These are phyloP conservation scores for Ophiostoma montium DNA, from an alignment of 2,329 filamentous ascomycete genomes.

Conservation along the genomic window DNA sequence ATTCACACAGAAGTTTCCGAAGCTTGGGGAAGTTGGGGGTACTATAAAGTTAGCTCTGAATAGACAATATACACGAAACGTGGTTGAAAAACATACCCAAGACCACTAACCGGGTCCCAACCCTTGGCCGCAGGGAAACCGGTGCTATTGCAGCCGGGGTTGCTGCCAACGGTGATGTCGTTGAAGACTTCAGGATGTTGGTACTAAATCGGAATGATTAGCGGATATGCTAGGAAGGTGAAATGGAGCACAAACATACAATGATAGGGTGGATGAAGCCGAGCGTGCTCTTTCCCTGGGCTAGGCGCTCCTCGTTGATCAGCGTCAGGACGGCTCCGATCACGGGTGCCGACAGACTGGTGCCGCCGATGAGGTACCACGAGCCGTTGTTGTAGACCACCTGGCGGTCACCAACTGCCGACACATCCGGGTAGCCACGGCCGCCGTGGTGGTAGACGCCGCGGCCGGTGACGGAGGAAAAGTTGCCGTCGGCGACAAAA, in stretches of 20 bases:
- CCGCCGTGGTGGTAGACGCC: slow-evolving; percentile 31
- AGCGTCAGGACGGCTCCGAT: slow-evolving; percentile 45
- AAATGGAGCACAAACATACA: not conserved
- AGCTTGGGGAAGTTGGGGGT: not conserved
- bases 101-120: slow-evolving; percentile 17
- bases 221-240: not conserved
- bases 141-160: slow-evolving; percentile 19
- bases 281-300: slow-evolving; percentile 27
- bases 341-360: slow-evolving; percentile 36
- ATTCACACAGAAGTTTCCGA: not conserved
- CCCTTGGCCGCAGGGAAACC: slow-evolving; percentile 18
- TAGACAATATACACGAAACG: too few species aligned
- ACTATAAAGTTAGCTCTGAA: not conserved
- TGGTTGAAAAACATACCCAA: slow-evolving; percentile 2
- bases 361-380: slow-evolving; percentile 32
- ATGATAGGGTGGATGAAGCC: slow-evolving; percentile 22
- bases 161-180: slow-evolving; percentile 18
- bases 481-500: slow-evolving; percentile 15
- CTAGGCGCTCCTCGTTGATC: slow-evolving; percentile 47
- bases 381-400: slow-evolving; percentile 16
- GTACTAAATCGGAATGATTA: slow-evolving; percentile 7
- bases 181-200: slow-evolving; percentile 18
- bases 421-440: slow-evolving; percentile 12
- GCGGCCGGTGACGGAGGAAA: slow-evolving; percentile 30
- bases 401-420: slow-evolving; percentile 5